Percentiles rank a stretch among this genome's conserved stretches.
phyloP scores from a whole-genome alignment of 1,139 yeast species.

The Nakaseomyces kungkrabaensis region DNA sequence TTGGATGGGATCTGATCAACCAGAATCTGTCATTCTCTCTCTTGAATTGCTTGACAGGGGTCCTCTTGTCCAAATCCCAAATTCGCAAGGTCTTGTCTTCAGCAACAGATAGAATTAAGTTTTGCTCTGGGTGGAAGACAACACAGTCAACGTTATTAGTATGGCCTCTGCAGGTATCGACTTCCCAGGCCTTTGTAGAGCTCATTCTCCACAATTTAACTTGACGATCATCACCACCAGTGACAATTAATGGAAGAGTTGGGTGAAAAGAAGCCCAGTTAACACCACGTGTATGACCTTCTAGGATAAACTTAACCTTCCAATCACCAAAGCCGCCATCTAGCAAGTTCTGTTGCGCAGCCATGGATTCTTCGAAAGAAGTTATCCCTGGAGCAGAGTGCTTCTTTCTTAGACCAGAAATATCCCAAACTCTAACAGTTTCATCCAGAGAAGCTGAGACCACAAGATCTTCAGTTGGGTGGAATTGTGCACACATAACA shows the following conservation, averaged over 20 bases:
- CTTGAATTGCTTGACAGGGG: conserved; percentile 88
- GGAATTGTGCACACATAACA: conserved; percentile 97
- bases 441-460: conserved; percentile 96
- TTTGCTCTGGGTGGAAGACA: conserved; percentile 88
- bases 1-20: conserved; percentile 84
- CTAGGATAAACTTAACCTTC: conserved; percentile 87
- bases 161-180: conserved; percentile 96
- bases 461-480: conserved; percentile 86
- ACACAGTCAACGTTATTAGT: conserved; percentile 86
- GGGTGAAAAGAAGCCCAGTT: conserved; percentile 99
- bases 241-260: conserved; percentile 84
- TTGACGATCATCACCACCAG: conserved; percentile 94
- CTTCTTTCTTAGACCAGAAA: conserved; percentile 86
- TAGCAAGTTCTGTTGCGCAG: conserved; percentile 56
- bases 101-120: conserved; percentile 82
- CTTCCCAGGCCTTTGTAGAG: conserved; percentile 98
- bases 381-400: conserved; percentile 68
- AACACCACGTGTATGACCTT: conserved; percentile 97
- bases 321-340: conserved; percentile 97
- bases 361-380: conserved; percentile 63
- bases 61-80: conserved; percentile 93
- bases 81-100: conserved; percentile 97
- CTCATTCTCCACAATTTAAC: conserved; percentile 97
- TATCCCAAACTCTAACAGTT: conserved; percentile 99
- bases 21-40: conserved; percentile 94